These are phyloP conservation scores for Obelidium mucronatum DNA, from an alignment of 192 early-diverging fungal species.

Conservation along the genomic window DNA sequence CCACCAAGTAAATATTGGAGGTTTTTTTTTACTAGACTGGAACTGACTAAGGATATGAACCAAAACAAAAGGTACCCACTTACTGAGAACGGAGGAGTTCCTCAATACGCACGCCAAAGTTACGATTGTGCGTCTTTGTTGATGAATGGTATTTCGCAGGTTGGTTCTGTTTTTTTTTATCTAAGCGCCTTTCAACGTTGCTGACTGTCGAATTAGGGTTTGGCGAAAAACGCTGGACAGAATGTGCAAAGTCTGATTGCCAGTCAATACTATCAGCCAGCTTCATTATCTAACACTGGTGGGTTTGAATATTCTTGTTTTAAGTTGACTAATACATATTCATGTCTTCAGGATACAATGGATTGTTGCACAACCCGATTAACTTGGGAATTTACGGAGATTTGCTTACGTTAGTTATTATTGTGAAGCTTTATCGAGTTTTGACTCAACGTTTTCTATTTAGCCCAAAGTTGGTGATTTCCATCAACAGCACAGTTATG, in stretches of 20 bases:
- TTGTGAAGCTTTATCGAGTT: too few relatives aligned
- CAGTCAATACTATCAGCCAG: slow-evolving; percentile 18
- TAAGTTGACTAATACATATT: neutral
- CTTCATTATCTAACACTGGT: slow-evolving; percentile 14
- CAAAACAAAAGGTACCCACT: neutral
- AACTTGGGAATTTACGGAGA: slow-evolving; percentile 16
- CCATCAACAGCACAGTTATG: slow-evolving; percentile 16
- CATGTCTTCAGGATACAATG: slow-evolving; percentile 7
- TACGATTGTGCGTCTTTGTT: slow-evolving; percentile 27
- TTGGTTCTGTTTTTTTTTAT: neutral
- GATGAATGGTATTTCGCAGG: slow-evolving; percentile 22
- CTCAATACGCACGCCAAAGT: slow-evolving; percentile 10
- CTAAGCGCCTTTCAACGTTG: neutral
- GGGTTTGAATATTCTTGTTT: neutral
- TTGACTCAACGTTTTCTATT: neutral
- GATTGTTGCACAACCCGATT: slow-evolving; percentile 20
- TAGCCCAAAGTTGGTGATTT: slow-evolving; percentile 18
- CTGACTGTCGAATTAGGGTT: neutral
- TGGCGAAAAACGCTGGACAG: neutral
- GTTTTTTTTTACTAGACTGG: too few relatives aligned
- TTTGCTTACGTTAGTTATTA: neutral
- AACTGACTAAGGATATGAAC: neutral
- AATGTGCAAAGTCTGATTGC: slow-evolving; percentile 14
- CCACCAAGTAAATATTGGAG: slow-evolving; percentile 16
- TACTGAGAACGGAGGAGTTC: slow-evolving; percentile 12